phyloP scores from a whole-genome alignment of 352 stramenopile species.

The Halophytophthora batemanensis region DNA sequence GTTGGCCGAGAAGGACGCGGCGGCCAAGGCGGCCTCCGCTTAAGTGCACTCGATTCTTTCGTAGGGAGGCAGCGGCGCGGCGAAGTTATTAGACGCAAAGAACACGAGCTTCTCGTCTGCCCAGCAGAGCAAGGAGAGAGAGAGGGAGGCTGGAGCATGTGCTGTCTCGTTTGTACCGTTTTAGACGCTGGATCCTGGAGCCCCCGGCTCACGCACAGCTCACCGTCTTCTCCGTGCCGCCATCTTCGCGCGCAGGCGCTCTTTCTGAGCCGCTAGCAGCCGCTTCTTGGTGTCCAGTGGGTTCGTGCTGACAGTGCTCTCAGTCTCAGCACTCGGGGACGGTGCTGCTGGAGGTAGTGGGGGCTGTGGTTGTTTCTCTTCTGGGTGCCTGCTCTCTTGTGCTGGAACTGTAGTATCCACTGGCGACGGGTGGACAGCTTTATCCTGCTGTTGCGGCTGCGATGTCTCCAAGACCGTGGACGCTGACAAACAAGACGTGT shows the following conservation, averaged over 20 bases:
- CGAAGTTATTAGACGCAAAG: no score
- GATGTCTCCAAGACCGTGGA: no score
- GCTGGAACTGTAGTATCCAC: no score
- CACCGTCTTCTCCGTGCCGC: conserved; percentile 27
- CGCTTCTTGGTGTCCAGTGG: conserved; percentile 48
- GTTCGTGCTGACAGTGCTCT: conserved; percentile 1
- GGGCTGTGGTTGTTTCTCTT: not conserved
- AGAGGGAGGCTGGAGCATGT: no score
- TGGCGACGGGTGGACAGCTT: no score
- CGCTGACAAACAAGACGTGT: no score
- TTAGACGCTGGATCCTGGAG: not conserved
- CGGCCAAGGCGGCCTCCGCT: conserved; percentile 16
- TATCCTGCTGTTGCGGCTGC: no score
- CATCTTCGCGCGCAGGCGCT: conserved; percentile 63
- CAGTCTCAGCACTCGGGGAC: not conserved
- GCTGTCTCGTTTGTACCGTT: no score
- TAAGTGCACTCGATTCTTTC: conserved; percentile 7
- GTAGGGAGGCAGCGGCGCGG: no score
- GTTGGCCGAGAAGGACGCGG: conserved; percentile 63
- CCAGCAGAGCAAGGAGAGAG: no score
- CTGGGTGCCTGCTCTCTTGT: no score
- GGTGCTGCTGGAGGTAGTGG: not conserved
- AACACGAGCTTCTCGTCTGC: no score
- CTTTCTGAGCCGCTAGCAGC: conserved; percentile 58
- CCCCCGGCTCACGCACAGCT: not conserved